Percentiles rank a stretch among this genome's conserved stretches.
Evolutionary conservation across 1,284 basidiomycete genomes (phyloP).

Genomic region (Puccinia coronata): DNA sequence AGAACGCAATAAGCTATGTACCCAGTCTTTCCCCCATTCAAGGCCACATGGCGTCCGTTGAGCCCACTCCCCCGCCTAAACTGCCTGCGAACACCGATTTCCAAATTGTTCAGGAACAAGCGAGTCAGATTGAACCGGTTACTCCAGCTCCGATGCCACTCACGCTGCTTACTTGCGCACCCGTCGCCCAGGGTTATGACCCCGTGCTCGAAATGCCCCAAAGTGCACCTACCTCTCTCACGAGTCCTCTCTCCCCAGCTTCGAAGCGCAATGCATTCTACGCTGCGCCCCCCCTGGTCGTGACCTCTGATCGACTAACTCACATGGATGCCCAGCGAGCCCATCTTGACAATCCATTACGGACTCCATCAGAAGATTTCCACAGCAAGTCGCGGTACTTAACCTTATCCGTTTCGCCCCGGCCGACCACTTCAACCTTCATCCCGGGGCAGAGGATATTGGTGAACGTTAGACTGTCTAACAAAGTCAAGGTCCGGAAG

Average conservation of each 20-base stretch:
- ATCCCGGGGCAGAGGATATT: slow-evolving; percentile 31
- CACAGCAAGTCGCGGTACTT: slow-evolving; percentile 39
- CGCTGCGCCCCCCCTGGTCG: not conserved
- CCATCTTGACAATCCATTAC: not conserved
- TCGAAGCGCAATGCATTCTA: slow-evolving; percentile 33
- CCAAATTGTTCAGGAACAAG: not conserved
- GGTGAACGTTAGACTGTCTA: slow-evolving; percentile 4
- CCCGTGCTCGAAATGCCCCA: not conserved
- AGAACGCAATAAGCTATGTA: not conserved
- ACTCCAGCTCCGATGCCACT: not conserved
- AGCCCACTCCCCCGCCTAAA: not conserved
- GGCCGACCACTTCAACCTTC: slow-evolving; percentile 26
- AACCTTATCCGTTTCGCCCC: slow-evolving; percentile 14
- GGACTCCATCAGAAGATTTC: slow-evolving; percentile 27
- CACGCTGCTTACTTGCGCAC: not conserved
- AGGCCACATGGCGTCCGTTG: not conserved
- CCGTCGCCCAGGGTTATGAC: not conserved
- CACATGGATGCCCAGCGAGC: not conserved
- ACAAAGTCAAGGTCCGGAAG: slow-evolving; percentile 22
- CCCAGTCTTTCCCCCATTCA: slow-evolving; percentile 8
- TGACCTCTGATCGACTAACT: slow-evolving; percentile 4
- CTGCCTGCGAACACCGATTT: not conserved
- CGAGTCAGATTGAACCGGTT: not conserved
- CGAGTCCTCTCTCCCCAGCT: not conserved
- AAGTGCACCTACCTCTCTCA: not conserved